Percentiles rank a stretch among this genome's conserved stretches.
These are phyloP conservation scores for Gamsiella multidivaricata DNA, from an alignment of 192 early-diverging fungal genomes.

Conservation along the genomic window DNA sequence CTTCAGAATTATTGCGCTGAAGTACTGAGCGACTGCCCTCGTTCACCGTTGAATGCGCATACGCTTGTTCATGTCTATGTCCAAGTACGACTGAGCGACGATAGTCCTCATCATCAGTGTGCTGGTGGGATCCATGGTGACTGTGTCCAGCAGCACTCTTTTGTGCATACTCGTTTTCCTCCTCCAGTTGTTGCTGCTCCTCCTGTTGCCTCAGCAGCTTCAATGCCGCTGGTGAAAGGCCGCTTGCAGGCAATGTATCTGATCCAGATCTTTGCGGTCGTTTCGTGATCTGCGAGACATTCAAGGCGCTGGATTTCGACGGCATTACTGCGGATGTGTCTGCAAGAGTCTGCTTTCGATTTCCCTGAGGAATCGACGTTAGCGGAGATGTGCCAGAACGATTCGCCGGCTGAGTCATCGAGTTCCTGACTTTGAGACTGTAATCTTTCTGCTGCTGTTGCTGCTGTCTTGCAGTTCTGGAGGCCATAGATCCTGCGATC, in stretches of 20 bases:
- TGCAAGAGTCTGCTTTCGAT: too few relatives aligned
- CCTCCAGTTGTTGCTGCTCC: conserved; percentile 24
- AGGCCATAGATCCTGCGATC: neutral
- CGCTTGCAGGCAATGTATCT: neutral
- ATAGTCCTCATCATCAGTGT: conserved; percentile 19
- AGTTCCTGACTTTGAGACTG: conserved; percentile 19
- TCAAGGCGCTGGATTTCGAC: neutral
- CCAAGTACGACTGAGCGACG: neutral
- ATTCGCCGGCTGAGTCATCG: conserved; percentile 23
- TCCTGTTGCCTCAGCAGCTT: conserved; percentile 37
- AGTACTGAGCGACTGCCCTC: neutral
- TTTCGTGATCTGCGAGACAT: conserved; percentile 1
- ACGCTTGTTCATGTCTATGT: too few relatives aligned
- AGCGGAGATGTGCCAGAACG: conserved; percentile 6
- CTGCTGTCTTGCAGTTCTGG: conserved; percentile 10
- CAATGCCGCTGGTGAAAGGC: conserved; percentile 35
- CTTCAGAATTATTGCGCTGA: neutral
- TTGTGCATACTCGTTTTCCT: conserved; percentile 2
- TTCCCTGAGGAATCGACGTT: neutral
- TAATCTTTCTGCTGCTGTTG: conserved; percentile 37
- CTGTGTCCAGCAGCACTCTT: neutral
- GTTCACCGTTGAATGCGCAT: neutral
- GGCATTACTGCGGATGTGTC: neutral
- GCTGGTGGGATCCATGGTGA: conserved; percentile 9
- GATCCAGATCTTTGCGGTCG: conserved; percentile 18